Conservation (phyloP, 2,329 filamentous ascomycete genomes). For the Ophiostoma novo-ulmi region DNA sequence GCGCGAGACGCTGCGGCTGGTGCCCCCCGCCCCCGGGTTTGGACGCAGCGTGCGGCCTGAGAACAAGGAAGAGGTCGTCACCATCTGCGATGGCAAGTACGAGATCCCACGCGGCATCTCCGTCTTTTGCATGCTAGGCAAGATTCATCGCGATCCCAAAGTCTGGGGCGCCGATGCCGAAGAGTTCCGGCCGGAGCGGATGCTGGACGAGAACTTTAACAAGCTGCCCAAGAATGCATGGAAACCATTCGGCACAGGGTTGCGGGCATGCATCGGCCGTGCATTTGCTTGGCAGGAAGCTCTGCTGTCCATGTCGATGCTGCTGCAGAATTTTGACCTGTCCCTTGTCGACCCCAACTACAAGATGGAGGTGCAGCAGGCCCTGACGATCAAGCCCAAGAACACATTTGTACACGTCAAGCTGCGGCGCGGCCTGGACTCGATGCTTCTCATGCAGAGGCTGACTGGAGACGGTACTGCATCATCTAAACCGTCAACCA, state of each 20-base stretch:
- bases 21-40: not conserved
- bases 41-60: not conserved
- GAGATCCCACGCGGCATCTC: slow-evolving; percentile 42
- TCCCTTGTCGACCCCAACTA: slow-evolving; percentile 56
- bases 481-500: not conserved
- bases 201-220: slow-evolving; percentile 50
- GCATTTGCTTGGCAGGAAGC: slow-evolving; percentile 52
- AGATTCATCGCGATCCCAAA: slow-evolving; percentile 50
- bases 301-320: slow-evolving; percentile 44
- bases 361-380: slow-evolving; percentile 47
- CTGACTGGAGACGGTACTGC: slow-evolving; percentile 12
- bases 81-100: slow-evolving; percentile 45
- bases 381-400: slow-evolving; percentile 56
- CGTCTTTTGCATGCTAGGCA: slow-evolving; percentile 42
- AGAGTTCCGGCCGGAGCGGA: slow-evolving; percentile 56
- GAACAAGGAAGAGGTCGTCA: slow-evolving; percentile 43
- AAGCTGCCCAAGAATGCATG: slow-evolving; percentile 33
- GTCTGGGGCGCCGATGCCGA: slow-evolving; percentile 54
- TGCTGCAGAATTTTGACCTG: slow-evolving; percentile 66
- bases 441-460: slow-evolving; percentile 31
- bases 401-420: slow-evolving; percentile 55
- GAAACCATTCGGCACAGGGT: slow-evolving; percentile 53
- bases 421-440: slow-evolving; percentile 43
- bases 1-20: slow-evolving; percentile 49
- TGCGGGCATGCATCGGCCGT: slow-evolving; percentile 49